Base-by-base conservation (phyloP, 345 rosid genomes). In the Salix viminalis region DNA sequence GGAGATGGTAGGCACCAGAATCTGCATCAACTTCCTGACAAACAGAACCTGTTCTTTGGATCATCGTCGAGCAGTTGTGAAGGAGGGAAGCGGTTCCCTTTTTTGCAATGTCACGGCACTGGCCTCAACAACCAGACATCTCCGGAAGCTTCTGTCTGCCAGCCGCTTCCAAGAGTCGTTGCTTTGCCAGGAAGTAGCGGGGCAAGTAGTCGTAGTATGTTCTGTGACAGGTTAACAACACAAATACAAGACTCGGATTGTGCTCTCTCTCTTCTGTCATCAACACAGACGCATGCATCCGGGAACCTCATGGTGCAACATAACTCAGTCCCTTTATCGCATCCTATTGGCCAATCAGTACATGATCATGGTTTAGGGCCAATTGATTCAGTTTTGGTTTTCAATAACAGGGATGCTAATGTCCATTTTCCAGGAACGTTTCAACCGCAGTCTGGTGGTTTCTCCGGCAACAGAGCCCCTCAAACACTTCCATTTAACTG, bases 221-320 rank as follows among this genome's bases (percentile, higher is more conserved):
- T 83, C 75, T 77, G 76, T 85, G 89, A 83, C 83, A 84, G 89
- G 84, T 82, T 86, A 79, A 77, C 88, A 74, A 75, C 83, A 80
- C 80, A 74, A 42, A 82, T 79, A 80, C 83, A 77, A 66, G 85
- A 87, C 83, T 85, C 91, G 28, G 91, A 89, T 75, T 91, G 96
- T 86, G 96, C 96, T 91, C 93, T 88, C 96, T 91, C 96, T 91
- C 96, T 91, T 87, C 96, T 91, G 93, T 86, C 89, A 86, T 87
- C 92, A 77, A 84, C 90, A 28, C 77, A 75, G 72, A 72, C 78
- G 65, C 89, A 78, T 80, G 75, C 79, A 74, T 74, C 83, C 36
- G 83, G 83, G 69, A 81, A 73, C 69, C 83, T 71, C 71, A 72
- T 77, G 69, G 66, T 71, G 84, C 85, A 77, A 58, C 75, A 81